phyloP scores from a whole-genome alignment of 495 filamentous ascomycete genomes.

The Penicillium egyptiacum region DNA sequence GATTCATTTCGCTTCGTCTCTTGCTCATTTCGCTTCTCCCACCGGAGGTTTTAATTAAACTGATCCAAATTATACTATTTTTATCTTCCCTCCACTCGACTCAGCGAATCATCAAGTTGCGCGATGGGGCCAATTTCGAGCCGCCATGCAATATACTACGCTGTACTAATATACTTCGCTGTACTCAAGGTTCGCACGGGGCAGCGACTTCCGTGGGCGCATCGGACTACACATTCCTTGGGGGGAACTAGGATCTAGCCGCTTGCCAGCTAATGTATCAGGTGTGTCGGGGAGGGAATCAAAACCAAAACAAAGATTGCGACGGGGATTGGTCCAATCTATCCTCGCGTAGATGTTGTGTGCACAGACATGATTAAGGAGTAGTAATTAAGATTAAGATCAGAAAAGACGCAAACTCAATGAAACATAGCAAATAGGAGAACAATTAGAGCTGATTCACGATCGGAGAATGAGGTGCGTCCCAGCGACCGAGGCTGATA shows the following conservation, averaged over 20 bases:
- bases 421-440: not conserved
- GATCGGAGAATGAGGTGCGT: not conserved
- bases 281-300: not conserved
- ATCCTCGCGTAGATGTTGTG: too few relatives aligned
- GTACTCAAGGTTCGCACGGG: not conserved
- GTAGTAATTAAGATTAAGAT: not conserved
- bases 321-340: not conserved
- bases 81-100: not conserved
- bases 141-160: not conserved
- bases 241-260: not conserved
- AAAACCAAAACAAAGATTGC: not conserved
- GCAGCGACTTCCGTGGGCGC: not conserved
- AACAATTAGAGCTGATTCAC: not conserved
- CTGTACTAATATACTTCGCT: not conserved
- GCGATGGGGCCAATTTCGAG: not conserved
- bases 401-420: not conserved
- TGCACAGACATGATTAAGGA: not conserved
- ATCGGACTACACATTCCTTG: not conserved
- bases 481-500: slow-evolving; percentile 1
- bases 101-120: slow-evolving; percentile 1
- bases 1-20: not conserved
- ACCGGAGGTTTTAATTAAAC: not conserved
- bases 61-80: not conserved
- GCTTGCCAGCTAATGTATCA: slow-evolving; percentile 4
- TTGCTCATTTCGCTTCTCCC: not conserved